Evolutionary conservation across 352 stramenopile genomes (phyloP).

Genomic region (Blastocystis sp.): DNA sequence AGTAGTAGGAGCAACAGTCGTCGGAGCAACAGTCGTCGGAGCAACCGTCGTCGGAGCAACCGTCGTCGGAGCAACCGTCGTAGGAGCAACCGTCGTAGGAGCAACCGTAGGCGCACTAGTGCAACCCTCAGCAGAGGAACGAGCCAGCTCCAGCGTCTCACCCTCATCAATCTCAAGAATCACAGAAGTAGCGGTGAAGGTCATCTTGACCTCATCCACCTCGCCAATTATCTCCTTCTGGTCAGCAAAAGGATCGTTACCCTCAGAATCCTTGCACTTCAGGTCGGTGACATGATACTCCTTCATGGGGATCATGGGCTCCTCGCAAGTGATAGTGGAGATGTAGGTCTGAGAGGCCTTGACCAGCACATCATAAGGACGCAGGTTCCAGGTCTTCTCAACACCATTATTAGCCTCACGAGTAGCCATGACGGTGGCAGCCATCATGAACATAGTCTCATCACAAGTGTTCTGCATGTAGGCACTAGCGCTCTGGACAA

Average conservation of each 20-base stretch:
- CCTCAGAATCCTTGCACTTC: background rate
- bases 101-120: background rate
- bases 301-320: background rate
- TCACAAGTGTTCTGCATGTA: background rate
- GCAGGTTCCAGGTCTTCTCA: background rate
- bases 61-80: background rate
- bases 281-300: constrained; percentile 43
- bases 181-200: background rate
- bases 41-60: too few relatives aligned
- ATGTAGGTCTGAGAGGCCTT: background rate
- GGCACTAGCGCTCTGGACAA: background rate
- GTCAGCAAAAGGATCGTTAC: background rate
- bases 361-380: background rate
- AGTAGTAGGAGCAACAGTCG: background rate
- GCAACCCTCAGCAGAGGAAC: constrained; percentile 42
- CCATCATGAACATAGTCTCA: background rate
- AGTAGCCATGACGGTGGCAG: background rate
- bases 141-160: background rate
- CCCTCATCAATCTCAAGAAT: background rate
- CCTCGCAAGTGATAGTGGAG: background rate
- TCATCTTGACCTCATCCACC: background rate
- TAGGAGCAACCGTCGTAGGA: background rate
- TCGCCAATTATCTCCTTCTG: constrained; percentile 13
- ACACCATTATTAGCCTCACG: background rate
- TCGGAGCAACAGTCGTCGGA: background rate